Evolutionary conservation across 192 early-diverging fungal genomes (phyloP).

Genomic region (Linnemannia exigua): DNA sequence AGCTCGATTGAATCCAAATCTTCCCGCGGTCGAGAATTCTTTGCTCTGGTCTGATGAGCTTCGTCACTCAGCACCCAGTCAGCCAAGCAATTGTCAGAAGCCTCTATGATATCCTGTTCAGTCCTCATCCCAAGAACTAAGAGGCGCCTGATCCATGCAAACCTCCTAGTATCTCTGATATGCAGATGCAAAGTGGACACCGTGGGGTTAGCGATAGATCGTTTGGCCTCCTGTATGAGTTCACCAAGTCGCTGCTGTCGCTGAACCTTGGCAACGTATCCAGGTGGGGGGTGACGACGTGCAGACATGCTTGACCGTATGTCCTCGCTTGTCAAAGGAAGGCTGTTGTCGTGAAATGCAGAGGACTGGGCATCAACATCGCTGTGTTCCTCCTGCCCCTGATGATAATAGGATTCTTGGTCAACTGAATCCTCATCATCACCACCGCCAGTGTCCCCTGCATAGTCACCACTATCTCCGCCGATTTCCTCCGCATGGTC

Average conservation of each 20-base stretch:
- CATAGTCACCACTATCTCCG: not conserved
- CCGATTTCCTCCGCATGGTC: not conserved
- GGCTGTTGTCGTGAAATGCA: not conserved
- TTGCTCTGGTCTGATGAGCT: not conserved
- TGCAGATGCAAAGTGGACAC: too few species aligned
- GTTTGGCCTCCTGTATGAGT: conserved; percentile 4
- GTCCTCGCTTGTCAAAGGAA: not conserved
- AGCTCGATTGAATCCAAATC: conserved; percentile 16
- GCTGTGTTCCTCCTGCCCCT: not conserved
- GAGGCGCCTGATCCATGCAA: conserved; percentile 7
- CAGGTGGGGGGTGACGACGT: conserved; percentile 10
- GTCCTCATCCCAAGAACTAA: conserved; percentile 13
- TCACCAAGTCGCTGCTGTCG: not conserved
- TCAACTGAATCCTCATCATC: not conserved
- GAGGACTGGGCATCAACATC: not conserved
- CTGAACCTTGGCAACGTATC: not conserved
- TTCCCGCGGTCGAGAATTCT: not conserved
- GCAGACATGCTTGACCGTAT: not conserved
- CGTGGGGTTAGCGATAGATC: not conserved
- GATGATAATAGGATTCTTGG: not conserved
- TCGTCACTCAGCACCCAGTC: conserved; percentile 10
- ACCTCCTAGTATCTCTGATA: not conserved
- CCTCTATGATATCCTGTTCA: conserved; percentile 28
- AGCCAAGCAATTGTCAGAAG: not conserved
- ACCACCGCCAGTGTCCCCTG: not conserved